phyloP scores from a whole-genome alignment of 495 filamentous ascomycete genomes.

The Aspergillus cristatus region DNA sequence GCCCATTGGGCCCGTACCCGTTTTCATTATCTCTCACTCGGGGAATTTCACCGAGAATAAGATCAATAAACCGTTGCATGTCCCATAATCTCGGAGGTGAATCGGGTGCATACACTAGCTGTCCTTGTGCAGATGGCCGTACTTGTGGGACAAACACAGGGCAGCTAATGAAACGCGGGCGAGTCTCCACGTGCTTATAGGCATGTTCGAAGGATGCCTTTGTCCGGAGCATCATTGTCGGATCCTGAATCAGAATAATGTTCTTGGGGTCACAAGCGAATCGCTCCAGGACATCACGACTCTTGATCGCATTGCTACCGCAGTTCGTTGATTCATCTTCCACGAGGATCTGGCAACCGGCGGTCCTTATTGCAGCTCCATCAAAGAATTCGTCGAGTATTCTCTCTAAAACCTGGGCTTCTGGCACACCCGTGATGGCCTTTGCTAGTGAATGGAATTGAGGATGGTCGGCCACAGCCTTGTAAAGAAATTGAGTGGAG shows the following conservation, averaged over 20 bases:
- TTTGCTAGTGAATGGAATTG: slow-evolving; percentile 10
- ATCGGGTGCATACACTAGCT: slow-evolving; percentile 10
- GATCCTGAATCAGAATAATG: slow-evolving; percentile 27
- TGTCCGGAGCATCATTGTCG: slow-evolving; percentile 28
- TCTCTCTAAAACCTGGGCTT: slow-evolving; percentile 21
- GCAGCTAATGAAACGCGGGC: slow-evolving; percentile 19
- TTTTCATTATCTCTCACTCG: slow-evolving; percentile 25
- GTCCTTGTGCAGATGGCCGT: no score
- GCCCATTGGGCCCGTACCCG: slow-evolving; percentile 28
- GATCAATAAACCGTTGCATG: slow-evolving; percentile 16
- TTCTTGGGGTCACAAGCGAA: slow-evolving; percentile 7
- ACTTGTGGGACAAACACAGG: slow-evolving; percentile 22
- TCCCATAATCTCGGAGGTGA: slow-evolving; percentile 20
- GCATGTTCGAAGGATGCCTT: slow-evolving; percentile 23
- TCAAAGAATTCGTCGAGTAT: slow-evolving; percentile 20
- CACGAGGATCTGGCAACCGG: slow-evolving; percentile 19
- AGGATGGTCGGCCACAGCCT: slow-evolving; percentile 17
- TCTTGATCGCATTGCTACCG: slow-evolving; percentile 23
- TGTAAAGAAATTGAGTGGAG: slow-evolving; percentile 25
- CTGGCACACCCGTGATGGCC: slow-evolving; percentile 16
- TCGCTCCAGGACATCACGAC: slow-evolving; percentile 16
- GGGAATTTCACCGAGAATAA: slow-evolving; percentile 25
- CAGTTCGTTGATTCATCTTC: slow-evolving; percentile 31
- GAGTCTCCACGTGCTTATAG: slow-evolving; percentile 8
- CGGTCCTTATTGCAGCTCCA: slow-evolving; percentile 4